phyloP scores from a whole-genome alignment of 371 early-diverging fungal species.

The Saksenaea vasiformis region DNA sequence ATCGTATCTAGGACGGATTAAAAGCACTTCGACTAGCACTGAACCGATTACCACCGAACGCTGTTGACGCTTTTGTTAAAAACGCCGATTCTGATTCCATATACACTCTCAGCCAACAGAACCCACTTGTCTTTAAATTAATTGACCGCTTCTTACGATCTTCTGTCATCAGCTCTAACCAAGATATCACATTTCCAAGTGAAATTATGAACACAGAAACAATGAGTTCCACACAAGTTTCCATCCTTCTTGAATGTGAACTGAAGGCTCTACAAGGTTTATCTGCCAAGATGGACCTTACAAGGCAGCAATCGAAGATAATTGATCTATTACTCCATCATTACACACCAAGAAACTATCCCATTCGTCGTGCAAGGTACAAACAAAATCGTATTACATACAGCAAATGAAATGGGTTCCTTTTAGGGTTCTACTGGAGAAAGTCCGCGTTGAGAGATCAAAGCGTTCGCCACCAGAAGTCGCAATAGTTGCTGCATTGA shows the following conservation, averaged over 20 bases:
- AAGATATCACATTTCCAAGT: constrained; percentile 25
- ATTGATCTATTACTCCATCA: constrained; percentile 27
- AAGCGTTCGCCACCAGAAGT: not conserved
- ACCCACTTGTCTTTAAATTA: constrained; percentile 37
- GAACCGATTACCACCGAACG: constrained; percentile 26
- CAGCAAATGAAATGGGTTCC: not conserved
- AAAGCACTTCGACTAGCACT: constrained; percentile 34
- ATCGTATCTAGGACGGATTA: constrained; percentile 18
- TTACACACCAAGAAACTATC: constrained; percentile 24
- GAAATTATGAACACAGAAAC: constrained; percentile 19
- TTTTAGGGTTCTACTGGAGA: constrained; percentile 18
- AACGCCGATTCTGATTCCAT: constrained; percentile 20
- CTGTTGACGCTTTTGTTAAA: constrained; percentile 30
- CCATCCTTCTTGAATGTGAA: constrained; percentile 42
- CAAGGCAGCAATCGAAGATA: constrained; percentile 20
- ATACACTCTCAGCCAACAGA: constrained; percentile 22
- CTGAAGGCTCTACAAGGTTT: constrained; percentile 29
- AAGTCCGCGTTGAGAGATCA: constrained; percentile 26
- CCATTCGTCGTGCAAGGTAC: constrained; percentile 46
- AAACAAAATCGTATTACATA: not conserved
- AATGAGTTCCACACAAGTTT: constrained; percentile 18
- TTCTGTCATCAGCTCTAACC: constrained; percentile 24
- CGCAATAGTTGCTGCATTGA: constrained; percentile 17
- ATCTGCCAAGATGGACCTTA: constrained; percentile 26
- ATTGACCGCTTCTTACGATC: constrained; percentile 45